Evolutionary conservation across 805 yeast genomes (phyloP), one percentile per base, ranked within the genome.

Genomic region (Teunomyces barrocoloradensis): DNA sequence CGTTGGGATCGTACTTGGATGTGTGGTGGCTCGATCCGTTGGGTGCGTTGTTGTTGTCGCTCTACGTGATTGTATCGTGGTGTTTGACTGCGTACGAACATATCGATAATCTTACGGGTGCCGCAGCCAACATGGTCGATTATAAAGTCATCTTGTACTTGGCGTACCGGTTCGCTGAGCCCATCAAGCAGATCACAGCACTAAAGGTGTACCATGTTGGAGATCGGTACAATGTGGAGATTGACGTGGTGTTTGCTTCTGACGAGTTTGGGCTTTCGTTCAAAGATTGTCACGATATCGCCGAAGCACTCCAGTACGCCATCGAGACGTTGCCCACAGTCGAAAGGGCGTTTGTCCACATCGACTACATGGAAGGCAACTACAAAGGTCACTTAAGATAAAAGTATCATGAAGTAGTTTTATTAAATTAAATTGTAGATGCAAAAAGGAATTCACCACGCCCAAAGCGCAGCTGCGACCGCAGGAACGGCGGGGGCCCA

Each of bases 311-410:
- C 39, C 95, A 87, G 64, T 87, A 86, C 58, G 87, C 94, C 1
- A 73, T 87, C 21, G 95, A 87, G 53, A 81, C 90, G 0, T 67
- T 87, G 49, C 90, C 92, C 0, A 78, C 73, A 62, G 90, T 87
- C 2, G 92, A 87, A 59, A 71, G 95, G 44, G 89, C 91, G 1
- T 87, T 84, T 71, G 94, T 87, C 13, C 95, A 87, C 60, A 74
- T 87, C 28, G 95, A 87, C 56, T 82, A 82, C 47, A 70, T 71
- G 75, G 71, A 65, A 47, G 75, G 75, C 11, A 72, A 72, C 47
- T 72, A 55, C 58, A 66, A 66, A 50, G 77, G 77, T 4, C 77
- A 72, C 49, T 59, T 72, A 49, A 1, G 17, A 15, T 15, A 15
- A 15, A 15, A 15, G n/a, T n/a, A n/a, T n/a, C n/a, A n/a, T n/a